Conservation (phyloP, 208 protist genomes). For the Crithidia sp. region DNA sequence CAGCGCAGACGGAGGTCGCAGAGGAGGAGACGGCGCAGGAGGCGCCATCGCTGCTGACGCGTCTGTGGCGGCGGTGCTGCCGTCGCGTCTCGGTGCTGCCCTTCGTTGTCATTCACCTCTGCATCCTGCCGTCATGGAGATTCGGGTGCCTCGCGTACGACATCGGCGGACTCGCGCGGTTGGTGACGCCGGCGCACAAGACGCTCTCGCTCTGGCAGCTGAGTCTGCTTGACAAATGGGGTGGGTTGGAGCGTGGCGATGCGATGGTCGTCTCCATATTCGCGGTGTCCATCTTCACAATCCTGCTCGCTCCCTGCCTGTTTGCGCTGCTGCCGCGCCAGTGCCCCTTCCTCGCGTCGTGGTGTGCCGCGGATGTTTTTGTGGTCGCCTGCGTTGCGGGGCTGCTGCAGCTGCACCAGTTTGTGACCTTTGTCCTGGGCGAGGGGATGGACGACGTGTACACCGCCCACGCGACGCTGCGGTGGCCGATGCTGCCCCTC, state of each 20-base stretch:
- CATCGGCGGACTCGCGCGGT: slow-evolving; percentile 37
- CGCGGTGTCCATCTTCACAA: slow-evolving; percentile 36
- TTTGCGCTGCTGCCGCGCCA: slow-evolving; percentile 34
- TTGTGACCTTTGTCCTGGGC: slow-evolving; percentile 91
- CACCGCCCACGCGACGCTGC: slow-evolving; percentile 51
- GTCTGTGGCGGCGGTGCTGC: not conserved
- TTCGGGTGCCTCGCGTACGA: slow-evolving; percentile 41
- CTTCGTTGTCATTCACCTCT: slow-evolving; percentile 20
- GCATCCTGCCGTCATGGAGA: slow-evolving; percentile 41
- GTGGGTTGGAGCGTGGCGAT: not conserved
- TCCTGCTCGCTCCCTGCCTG: slow-evolving; percentile 50
- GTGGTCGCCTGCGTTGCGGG: slow-evolving; percentile 87
- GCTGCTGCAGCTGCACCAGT: slow-evolving; percentile 91
- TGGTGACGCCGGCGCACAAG: slow-evolving; percentile 25
- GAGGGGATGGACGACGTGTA: slow-evolving; percentile 47
- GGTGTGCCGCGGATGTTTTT: slow-evolving; percentile 91
- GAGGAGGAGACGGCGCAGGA: not conserved
- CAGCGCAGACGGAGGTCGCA: not conserved
- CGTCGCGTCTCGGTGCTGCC: not conserved
- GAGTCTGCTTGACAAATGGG: slow-evolving; percentile 14
- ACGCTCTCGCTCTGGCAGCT: slow-evolving; percentile 34
- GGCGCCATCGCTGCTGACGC: not conserved
- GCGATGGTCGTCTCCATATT: slow-evolving; percentile 3
- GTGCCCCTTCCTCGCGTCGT: slow-evolving; percentile 77
- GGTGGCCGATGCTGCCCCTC: slow-evolving; percentile 60